Percentiles rank a stretch among this genome's conserved stretches.
Conservation (phyloP, 2,329 filamentous ascomycete species). For the Madurella mycetomatis region DNA sequence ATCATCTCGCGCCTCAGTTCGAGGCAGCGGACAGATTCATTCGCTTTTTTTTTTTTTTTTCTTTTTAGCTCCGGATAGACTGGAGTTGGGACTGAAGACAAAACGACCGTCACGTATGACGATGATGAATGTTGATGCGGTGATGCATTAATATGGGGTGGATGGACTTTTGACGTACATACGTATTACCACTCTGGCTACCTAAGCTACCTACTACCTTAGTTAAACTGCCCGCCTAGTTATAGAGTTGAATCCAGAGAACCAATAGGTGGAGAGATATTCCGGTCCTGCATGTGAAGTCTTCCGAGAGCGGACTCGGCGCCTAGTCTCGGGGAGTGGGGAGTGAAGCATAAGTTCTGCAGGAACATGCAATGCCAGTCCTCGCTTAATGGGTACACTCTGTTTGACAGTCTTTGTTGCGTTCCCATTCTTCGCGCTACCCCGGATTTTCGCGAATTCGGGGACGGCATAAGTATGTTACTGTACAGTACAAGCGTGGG, state of each 20-base stretch:
- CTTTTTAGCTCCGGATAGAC: constrained; percentile 17
- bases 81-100: constrained; percentile 19
- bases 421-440: no score
- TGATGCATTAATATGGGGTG: neutral
- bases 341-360: no score
- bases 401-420: no score
- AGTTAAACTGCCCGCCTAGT: neutral
- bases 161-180: neutral
- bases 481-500: no score
- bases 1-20: neutral
- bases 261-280: neutral
- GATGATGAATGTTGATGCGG: constrained; percentile 10
- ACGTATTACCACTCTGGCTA: neutral
- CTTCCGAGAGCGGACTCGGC: neutral
- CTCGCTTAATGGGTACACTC: no score
- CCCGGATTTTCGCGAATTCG: no score
- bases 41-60: no score
- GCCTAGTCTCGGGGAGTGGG: no score
- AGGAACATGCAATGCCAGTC: no score
- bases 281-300: neutral
- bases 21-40: neutral
- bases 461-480: no score
- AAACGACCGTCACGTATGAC: constrained; percentile 13
- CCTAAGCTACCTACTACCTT: neutral
- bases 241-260: neutral